phyloP scores from a whole-genome alignment of 352 stramenopile genomes.

The Globisporangium viniferum region DNA sequence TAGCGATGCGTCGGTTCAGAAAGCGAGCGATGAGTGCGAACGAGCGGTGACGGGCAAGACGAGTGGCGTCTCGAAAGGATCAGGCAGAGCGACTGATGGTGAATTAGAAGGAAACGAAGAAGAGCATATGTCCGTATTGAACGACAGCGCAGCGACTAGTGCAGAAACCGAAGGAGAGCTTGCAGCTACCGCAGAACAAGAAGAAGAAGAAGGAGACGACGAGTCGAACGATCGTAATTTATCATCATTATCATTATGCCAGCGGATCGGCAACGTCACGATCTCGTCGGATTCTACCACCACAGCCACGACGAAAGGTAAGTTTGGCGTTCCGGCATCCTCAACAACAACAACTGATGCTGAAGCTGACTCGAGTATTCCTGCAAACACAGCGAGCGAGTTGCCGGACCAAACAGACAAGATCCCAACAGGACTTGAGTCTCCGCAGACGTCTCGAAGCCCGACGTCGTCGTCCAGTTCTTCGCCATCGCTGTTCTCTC shows the following conservation, averaged over 20 bases:
- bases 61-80: background rate
- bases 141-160: background rate
- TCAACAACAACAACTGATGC: background rate
- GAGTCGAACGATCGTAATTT: slow-evolving; percentile 20
- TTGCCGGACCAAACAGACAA: background rate
- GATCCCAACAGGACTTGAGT: slow-evolving; percentile 6
- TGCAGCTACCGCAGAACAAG: background rate
- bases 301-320: background rate
- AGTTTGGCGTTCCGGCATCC: background rate
- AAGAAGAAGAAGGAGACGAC: background rate
- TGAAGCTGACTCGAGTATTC: background rate
- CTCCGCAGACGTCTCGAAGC: slow-evolving; percentile 13
- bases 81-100: background rate
- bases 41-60: background rate
- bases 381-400: background rate
- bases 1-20: slow-evolving; percentile 4
- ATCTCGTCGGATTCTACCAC: slow-evolving; percentile 42
- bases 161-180: background rate
- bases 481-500: slow-evolving; percentile 15
- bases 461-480: slow-evolving; percentile 12
- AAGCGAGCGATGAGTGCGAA: slow-evolving; percentile 4
- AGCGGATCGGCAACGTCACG: slow-evolving; percentile 74
- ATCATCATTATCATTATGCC: slow-evolving; percentile 61
- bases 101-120: background rate
- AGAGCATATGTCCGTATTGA: background rate